Conservation (phyloP, 1,139 yeast genomes). For the Yamadazyma membranifaciens region DNA sequence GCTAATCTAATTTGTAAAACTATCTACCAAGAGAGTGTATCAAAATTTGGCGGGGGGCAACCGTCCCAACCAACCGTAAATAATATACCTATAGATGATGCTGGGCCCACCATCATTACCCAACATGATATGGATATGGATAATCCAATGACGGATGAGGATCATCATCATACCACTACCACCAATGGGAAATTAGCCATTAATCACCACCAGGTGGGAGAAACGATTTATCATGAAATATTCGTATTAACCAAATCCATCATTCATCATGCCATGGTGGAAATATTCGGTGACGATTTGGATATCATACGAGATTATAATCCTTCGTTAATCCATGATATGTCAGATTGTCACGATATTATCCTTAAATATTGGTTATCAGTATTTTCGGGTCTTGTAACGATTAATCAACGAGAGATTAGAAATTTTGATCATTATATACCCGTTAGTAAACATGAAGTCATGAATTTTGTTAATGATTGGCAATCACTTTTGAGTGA, state of each 20-base stretch:
- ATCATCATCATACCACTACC: no score
- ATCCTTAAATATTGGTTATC: constrained; percentile 55
- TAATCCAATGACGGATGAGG: no score
- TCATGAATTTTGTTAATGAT: constrained; percentile 28
- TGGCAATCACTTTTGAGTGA: constrained; percentile 49
- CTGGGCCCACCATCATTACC: no score
- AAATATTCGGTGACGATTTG: constrained; percentile 58
- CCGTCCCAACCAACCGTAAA: neutral
- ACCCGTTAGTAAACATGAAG: neutral
- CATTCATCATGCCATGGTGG: constrained; percentile 51
- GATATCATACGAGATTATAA: constrained; percentile 49
- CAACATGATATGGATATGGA: no score
- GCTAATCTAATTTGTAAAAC: constrained; percentile 57
- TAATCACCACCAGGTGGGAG: neutral
- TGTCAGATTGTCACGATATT: constrained; percentile 43
- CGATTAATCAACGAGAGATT: neutral
- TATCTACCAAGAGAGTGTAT: constrained; percentile 39
- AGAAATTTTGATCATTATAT: neutral
- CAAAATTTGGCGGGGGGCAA: neutral
- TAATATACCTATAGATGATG: no score
- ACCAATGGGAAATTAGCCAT: no score
- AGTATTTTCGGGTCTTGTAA: constrained; percentile 54
- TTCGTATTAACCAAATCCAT: constrained; percentile 43
- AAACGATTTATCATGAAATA: constrained; percentile 30
- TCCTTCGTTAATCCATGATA: constrained; percentile 25